phyloP scores from a whole-genome alignment of 192 early-diverging fungal genomes.

The Chytriomyces confervae region DNA sequence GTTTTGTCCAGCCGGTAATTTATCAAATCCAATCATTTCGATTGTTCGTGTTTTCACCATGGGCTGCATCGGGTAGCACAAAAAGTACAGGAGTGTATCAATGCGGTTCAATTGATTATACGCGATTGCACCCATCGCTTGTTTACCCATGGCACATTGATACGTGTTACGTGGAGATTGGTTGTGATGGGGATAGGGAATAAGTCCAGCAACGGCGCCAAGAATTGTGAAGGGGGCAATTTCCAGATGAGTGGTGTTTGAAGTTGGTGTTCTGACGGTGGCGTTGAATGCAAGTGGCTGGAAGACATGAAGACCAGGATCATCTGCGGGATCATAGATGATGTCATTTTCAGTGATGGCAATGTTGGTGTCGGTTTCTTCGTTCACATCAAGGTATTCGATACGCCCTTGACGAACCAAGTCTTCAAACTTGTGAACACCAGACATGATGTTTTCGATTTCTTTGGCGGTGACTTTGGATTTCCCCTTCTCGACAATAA shows the following conservation, averaged over 20 bases:
- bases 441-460: conserved; percentile 54
- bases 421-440: conserved; percentile 82
- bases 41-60: conserved; percentile 99
- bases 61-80: conserved; percentile 96
- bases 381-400: conserved; percentile 97
- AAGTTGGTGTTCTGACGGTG: conserved; percentile 26
- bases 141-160: conserved; percentile 99
- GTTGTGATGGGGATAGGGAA: conserved; percentile 99
- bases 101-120: conserved; percentile 95
- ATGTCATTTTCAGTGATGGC: conserved; percentile 89
- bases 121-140: conserved; percentile 96
- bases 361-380: conserved; percentile 96
- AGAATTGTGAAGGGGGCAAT: conserved; percentile 96
- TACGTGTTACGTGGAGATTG: conserved; percentile 98
- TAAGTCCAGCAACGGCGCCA: conserved; percentile 95
- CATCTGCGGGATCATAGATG: conserved; percentile 51
- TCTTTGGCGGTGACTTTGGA: conserved; percentile 56
- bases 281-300: conserved; percentile 33
- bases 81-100: conserved; percentile 92
- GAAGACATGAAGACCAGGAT: conserved; percentile 28
- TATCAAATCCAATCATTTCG: conserved; percentile 96
- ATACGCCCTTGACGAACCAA: conserved; percentile 88
- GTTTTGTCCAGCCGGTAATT: conserved; percentile 69
- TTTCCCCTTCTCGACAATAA: conserved; percentile 86
- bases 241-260: conserved; percentile 92